Evolutionary conservation across 2,329 filamentous ascomycete species (phyloP).

Genomic region (Nemania sp.): DNA sequence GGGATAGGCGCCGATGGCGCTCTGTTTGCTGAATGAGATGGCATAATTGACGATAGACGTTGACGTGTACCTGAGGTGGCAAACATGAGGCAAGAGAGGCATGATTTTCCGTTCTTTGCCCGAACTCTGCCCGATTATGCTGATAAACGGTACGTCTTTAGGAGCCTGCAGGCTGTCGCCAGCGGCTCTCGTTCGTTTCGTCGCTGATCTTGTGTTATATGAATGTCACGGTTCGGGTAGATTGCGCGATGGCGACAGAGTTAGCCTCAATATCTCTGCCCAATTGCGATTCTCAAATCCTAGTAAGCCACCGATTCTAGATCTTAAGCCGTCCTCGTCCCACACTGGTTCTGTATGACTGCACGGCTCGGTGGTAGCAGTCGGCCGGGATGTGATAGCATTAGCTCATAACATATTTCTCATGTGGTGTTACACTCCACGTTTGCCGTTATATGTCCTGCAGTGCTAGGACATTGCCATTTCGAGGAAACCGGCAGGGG

Average conservation of each 20-base stretch:
- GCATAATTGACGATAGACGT: slow-evolving; percentile 5
- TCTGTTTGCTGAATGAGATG: neutral
- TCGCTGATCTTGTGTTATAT: neutral
- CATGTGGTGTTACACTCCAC: slow-evolving; percentile 21
- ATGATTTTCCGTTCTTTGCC: slow-evolving; percentile 3
- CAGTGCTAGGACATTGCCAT: slow-evolving; percentile 17
- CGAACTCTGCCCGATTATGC: too few relatives aligned
- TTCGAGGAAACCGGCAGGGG: slow-evolving; percentile 22
- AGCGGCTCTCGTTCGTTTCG: neutral
- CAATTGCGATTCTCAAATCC: slow-evolving; percentile 1
- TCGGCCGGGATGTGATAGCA: slow-evolving; percentile 2
- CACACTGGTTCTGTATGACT: slow-evolving; percentile 5
- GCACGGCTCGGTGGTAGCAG: slow-evolving; percentile 17
- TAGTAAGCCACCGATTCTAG: slow-evolving; percentile 9
- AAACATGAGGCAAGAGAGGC: slow-evolving; percentile 8
- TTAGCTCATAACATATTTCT: neutral
- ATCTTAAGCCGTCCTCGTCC: slow-evolving; percentile 10
- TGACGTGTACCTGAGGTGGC: slow-evolving; percentile 9
- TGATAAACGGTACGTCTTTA: too few relatives aligned
- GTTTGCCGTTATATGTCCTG: slow-evolving; percentile 20
- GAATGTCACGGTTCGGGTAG: too few relatives aligned
- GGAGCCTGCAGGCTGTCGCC: too few relatives aligned
- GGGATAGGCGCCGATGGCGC: slow-evolving; percentile 26
- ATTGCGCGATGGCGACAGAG: neutral
- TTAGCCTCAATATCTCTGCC: slow-evolving; percentile 5